Conservation (phyloP, 1,284 basidiomycete genomes). For the Tilletia walkeri region DNA sequence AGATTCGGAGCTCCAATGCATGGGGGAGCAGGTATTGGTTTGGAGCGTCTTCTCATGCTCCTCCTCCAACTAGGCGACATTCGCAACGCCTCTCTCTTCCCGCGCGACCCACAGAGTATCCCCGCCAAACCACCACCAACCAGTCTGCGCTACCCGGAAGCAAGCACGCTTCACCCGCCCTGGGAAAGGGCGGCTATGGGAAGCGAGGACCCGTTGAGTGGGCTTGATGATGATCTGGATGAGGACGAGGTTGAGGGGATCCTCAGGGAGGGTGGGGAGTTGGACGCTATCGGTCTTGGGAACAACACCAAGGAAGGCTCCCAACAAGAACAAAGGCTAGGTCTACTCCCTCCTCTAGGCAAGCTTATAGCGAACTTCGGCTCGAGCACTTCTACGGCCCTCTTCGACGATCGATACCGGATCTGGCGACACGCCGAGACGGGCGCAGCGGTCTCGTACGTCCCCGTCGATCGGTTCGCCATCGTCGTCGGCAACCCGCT, state of each 20-base stretch:
- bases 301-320: not conserved
- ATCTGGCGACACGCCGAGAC: constrained; percentile 62
- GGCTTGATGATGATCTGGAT: not conserved
- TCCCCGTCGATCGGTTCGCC: constrained; percentile 56
- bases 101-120: constrained; percentile 51
- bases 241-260: constrained; percentile 6
- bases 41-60: constrained; percentile 53
- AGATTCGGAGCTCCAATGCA: constrained; percentile 49
- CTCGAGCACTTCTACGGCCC: constrained; percentile 64
- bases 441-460: constrained; percentile 62
- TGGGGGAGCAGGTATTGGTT: constrained; percentile 53
- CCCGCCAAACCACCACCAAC: constrained; percentile 33
- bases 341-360: constrained; percentile 52
- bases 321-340: constrained; percentile 26
- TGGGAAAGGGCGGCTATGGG: not conserved
- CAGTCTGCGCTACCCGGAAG: constrained; percentile 46
- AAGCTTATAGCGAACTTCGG: constrained; percentile 64
- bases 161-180: constrained; percentile 31
- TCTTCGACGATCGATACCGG: constrained; percentile 63
- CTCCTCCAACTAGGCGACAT: constrained; percentile 54
- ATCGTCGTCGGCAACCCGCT: constrained; percentile 62
- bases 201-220: not conserved
- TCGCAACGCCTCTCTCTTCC: constrained; percentile 50
- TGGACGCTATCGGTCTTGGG: not conserved
- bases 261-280: not conserved